phyloP scores from a whole-genome alignment of 2,329 filamentous ascomycete species.

The Cryphonectria japonica region DNA sequence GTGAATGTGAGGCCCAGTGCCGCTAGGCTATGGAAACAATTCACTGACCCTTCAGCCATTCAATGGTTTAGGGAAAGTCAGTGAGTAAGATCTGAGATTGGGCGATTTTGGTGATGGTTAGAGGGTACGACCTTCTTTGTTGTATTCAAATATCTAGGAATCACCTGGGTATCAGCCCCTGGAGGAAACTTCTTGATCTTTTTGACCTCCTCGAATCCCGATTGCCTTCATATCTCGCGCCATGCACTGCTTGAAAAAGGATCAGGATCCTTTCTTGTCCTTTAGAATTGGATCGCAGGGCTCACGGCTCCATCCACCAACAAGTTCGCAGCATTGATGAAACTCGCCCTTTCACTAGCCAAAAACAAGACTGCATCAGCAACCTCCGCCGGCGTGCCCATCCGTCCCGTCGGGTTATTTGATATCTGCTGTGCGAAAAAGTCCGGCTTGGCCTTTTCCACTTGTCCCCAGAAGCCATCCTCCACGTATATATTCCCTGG shows the following conservation, averaged over 20 bases:
- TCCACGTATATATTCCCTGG: constrained; percentile 43
- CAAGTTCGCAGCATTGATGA: constrained; percentile 31
- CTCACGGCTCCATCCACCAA: constrained; percentile 32
- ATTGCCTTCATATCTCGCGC: not conserved
- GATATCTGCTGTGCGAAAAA: constrained; percentile 35
- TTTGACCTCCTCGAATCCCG: not conserved
- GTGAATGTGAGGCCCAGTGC: too few relatives aligned
- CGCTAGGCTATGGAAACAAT: too few relatives aligned
- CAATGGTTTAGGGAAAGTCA: too few relatives aligned
- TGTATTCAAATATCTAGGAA: not conserved
- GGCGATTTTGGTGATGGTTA: not conserved
- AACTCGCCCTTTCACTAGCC: constrained; percentile 30
- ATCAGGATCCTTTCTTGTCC: not conserved
- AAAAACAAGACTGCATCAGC: constrained; percentile 32
- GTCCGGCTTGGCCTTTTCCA: constrained; percentile 37
- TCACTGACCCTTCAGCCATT: too few relatives aligned
- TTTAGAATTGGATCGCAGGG: constrained; percentile 30
- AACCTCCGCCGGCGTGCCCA: constrained; percentile 32
- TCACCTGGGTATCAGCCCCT: not conserved
- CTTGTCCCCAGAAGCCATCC: constrained; percentile 42
- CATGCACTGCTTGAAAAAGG: not conserved
- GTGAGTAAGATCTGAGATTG: not conserved
- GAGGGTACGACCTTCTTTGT: not conserved
- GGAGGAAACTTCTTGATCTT: not conserved
- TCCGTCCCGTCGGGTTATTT: constrained; percentile 30